A percentile compares a stretch with the other conserved stretches of the same genome.
phyloP scores from a whole-genome alignment of 2,329 filamentous ascomycete species.

The Cladosporium sp. region DNA sequence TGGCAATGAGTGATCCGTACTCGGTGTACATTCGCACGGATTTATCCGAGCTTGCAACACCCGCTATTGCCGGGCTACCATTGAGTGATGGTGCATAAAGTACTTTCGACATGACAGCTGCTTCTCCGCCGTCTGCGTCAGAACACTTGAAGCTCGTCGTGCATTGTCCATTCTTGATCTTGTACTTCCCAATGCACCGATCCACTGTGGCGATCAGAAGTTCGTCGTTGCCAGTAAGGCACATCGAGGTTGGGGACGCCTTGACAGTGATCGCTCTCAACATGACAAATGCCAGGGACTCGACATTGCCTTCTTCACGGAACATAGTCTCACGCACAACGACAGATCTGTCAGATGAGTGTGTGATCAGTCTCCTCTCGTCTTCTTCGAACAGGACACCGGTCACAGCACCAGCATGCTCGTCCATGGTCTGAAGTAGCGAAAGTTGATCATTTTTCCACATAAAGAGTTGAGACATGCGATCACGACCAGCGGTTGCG shows the following conservation, averaged over 20 bases:
- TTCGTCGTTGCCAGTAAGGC: conserved; percentile 62
- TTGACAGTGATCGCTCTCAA: conserved; percentile 78
- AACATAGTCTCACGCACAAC: conserved; percentile 77
- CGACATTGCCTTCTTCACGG: conserved; percentile 60
- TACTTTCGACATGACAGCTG: conserved; percentile 79
- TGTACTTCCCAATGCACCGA: conserved; percentile 58
- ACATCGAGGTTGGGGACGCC: conserved; percentile 83
- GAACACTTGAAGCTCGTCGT: conserved; percentile 76
- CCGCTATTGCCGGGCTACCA: conserved; percentile 70
- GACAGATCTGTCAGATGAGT: conserved; percentile 83
- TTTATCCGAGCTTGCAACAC: conserved; percentile 93
- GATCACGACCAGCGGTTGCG: conserved; percentile 82
- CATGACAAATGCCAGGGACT: conserved; percentile 73
- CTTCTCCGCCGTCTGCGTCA: conserved; percentile 76
- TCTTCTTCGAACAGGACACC: conserved; percentile 69
- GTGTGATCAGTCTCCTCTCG: conserved; percentile 68
- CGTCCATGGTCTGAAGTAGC: conserved; percentile 85
- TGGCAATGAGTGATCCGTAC: conserved; percentile 73
- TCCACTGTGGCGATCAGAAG: conserved; percentile 64
- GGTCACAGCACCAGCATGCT: conserved; percentile 84
- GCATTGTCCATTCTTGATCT: conserved; percentile 62
- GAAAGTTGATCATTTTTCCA: conserved; percentile 54
- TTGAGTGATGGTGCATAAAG: conserved; percentile 59
- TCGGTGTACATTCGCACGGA: conserved; percentile 89
- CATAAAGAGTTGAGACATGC: conserved; percentile 86